Conservation (phyloP, 805 yeast genomes). For the Wickerhamomyces hampshirensis region DNA sequence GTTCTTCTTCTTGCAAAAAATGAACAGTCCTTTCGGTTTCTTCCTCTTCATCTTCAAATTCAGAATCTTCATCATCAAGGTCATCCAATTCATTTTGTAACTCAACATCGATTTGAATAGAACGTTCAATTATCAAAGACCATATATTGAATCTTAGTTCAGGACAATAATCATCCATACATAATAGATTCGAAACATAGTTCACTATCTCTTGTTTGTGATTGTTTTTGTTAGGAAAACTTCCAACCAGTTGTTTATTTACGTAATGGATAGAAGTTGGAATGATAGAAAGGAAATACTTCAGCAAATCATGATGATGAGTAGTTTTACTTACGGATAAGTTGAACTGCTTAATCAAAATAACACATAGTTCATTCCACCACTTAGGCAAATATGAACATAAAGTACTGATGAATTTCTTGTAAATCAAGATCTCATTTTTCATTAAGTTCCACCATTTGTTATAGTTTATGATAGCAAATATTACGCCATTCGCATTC, state of each 20-base stretch:
- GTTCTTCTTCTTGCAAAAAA: slow-evolving; percentile 24
- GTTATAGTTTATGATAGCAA: slow-evolving; percentile 53
- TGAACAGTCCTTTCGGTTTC: too few relatives aligned
- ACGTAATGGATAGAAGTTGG: slow-evolving; percentile 78
- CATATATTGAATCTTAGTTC: slow-evolving; percentile 73
- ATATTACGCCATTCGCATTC: slow-evolving; percentile 47
- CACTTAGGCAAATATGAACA: slow-evolving; percentile 87
- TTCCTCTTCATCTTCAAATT: slow-evolving; percentile 23
- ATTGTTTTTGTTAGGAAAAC: slow-evolving; percentile 79
- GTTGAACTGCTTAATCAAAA: slow-evolving; percentile 60
- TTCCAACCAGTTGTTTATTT: slow-evolving; percentile 48
- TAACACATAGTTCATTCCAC: slow-evolving; percentile 76
- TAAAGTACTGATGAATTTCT: slow-evolving; percentile 69
- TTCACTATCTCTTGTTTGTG: slow-evolving; percentile 47
- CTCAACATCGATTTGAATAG: slow-evolving; percentile 88
- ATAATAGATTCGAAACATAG: slow-evolving; percentile 62
- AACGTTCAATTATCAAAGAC: slow-evolving; percentile 73
- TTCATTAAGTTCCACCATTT: slow-evolving; percentile 53
- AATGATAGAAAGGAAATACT: slow-evolving; percentile 59
- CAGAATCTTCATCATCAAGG: slow-evolving; percentile 43
- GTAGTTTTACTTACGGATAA: slow-evolving; percentile 27
- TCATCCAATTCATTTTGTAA: slow-evolving; percentile 85
- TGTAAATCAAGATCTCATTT: slow-evolving; percentile 47
- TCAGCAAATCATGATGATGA: slow-evolving; percentile 62
- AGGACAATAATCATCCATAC: slow-evolving; percentile 60